Conservation (phyloP, 805 yeast genomes). For the Cyberlindnera misumaiensis region DNA sequence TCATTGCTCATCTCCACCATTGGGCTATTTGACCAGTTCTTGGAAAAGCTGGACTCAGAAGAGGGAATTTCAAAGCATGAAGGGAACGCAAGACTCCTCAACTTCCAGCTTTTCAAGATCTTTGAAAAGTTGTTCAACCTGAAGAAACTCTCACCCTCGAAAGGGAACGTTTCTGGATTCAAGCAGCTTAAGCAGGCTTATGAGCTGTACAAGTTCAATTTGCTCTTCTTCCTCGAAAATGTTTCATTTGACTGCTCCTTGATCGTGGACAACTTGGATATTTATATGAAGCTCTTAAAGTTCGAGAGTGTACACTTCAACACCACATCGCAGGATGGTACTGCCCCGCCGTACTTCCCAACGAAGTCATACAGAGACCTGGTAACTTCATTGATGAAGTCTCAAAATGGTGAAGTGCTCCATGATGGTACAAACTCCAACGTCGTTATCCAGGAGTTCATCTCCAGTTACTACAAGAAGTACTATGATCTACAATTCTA, state of each 20-base stretch:
- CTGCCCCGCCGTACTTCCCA: conserved; percentile 54
- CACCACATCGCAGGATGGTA: conserved; percentile 28
- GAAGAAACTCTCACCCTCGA: conserved; percentile 6
- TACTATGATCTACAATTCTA: conserved; percentile 77
- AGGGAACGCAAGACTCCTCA: conserved; percentile 15
- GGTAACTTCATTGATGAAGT: conserved; percentile 31
- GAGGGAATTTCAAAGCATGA: conserved; percentile 16
- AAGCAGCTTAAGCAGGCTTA: conserved; percentile 61
- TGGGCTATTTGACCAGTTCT: conserved; percentile 16
- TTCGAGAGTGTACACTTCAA: conserved; percentile 50
- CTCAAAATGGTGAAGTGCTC: conserved; percentile 31
- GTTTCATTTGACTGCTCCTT: conserved; percentile 36
- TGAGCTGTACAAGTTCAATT: conserved; percentile 39
- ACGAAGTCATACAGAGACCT: conserved; percentile 40
- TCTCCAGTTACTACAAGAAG: conserved; percentile 43
- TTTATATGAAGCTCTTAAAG: conserved; percentile 46
- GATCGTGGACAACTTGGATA: conserved; percentile 48
- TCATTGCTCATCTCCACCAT: conserved; percentile 7
- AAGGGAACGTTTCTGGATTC: conserved; percentile 41
- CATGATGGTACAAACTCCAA: conserved; percentile 43
- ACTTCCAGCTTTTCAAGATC: conserved; percentile 16
- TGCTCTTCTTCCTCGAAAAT: conserved; percentile 37
- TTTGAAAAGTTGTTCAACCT: conserved; percentile 19
- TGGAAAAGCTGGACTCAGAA: conserved; percentile 16
- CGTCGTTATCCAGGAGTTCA: conserved; percentile 48